A percentile compares a stretch with the other conserved stretches of the same genome.
Evolutionary conservation across 1,284 basidiomycete species (phyloP).

Genomic region (Meira miltonrushii): DNA sequence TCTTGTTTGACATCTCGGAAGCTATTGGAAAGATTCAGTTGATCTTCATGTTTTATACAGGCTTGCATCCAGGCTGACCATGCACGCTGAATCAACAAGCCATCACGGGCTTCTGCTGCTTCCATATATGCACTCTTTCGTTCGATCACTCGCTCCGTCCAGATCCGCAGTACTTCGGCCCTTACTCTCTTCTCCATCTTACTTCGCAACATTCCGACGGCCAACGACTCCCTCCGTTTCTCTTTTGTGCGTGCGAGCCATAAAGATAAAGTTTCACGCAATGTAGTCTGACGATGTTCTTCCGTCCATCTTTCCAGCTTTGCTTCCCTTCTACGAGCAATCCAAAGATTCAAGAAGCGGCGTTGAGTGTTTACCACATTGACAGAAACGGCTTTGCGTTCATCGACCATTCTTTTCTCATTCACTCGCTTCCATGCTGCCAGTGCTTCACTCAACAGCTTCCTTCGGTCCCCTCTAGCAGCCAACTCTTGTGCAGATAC

Average conservation of each 20-base stretch:
- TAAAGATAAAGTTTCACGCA: not conserved
- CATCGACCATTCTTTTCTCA: not conserved
- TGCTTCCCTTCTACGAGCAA: not conserved
- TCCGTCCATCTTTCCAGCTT: not conserved
- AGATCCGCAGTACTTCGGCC: constrained; percentile 15
- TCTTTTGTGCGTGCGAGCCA: constrained; percentile 21
- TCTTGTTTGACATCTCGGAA: constrained; percentile 34
- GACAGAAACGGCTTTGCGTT: not conserved
- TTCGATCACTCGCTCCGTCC: constrained; percentile 28
- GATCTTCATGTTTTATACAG: constrained; percentile 30
- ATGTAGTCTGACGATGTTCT: not conserved
- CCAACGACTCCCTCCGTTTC: constrained; percentile 9
- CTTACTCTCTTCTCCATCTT: constrained; percentile 11
- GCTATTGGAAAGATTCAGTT: constrained; percentile 28
- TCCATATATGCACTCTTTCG: constrained; percentile 21
- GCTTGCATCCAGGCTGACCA: constrained; percentile 32
- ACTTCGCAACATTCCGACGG: constrained; percentile 10
- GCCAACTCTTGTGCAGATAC: constrained; percentile 2
- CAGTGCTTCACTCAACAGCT: not conserved
- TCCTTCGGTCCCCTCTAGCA: not conserved
- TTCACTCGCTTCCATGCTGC: not conserved
- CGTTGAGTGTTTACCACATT: not conserved
- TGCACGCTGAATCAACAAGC: constrained; percentile 17
- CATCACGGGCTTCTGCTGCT: constrained; percentile 21
- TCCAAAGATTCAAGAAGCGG: not conserved